Evolutionary conservation across 768 basidiomycete genomes (phyloP), one percentile per base, ranked within the genome.

Genomic region (Lyophyllum atratum): DNA sequence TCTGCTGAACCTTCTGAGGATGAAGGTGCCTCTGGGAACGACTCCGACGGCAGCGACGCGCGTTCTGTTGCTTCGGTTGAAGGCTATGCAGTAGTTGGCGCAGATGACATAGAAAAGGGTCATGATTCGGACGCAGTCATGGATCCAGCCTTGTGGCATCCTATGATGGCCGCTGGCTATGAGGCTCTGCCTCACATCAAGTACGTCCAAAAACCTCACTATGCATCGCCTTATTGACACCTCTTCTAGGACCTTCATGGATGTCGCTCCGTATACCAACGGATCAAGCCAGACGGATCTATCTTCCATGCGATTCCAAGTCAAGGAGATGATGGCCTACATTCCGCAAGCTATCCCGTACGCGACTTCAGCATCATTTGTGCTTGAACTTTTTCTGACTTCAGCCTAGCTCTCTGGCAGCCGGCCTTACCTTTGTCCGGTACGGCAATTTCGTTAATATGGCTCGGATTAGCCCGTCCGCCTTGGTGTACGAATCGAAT

Each of bases 361-460:
- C 17, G 37, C 15, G 37, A 8, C 37, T 39, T 11, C 8, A 39
- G 37, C 37, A 17, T 39, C 37, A 4, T 39, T 39, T 39, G 37
- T 39, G 9, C 44, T 45, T 45, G 25, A 5, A 9, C 25, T 15
- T 24, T 45, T 45, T 45, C 21, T 51, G 15, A 28, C 28, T 25
- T 49, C 15, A 31, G 49, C 37, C 15, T 39, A 39, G 24, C 26
- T 29, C 33, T 28, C 19, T 33, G 37, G 21, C 19, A 40, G 29
- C 37, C 37, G 54, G 55, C 37, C 33, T 56, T 28, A 25, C 40
- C n/a, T 56, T 56, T 44, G 40, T 50, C 15, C 25, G 34, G 12
- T 37, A 24, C 15, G 55, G 39, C 1, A 15, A 19, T 29, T 56
- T 19, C 40, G 55, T 56, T 22, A 56, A 58, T 25, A 52, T 50